phyloP scores from a whole-genome alignment of 495 filamentous ascomycete genomes.

The Collariella sp. region DNA sequence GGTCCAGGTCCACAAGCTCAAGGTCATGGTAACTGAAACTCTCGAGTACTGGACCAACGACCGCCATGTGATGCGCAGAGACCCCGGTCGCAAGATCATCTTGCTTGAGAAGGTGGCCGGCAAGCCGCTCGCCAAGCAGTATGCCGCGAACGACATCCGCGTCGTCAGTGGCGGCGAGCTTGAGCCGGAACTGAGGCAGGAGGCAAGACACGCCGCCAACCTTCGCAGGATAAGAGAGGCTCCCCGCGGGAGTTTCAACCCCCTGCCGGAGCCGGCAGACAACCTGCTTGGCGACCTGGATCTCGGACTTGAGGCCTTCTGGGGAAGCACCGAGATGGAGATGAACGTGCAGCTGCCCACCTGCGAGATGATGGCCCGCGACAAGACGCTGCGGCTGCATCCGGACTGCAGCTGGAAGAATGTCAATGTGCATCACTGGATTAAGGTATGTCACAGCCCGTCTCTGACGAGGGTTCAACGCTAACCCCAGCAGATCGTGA shows the following conservation, averaged over 20 bases:
- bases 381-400: slow-evolving; percentile 64
- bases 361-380: slow-evolving; percentile 79
- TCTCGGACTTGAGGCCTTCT: slow-evolving; percentile 48
- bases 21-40: slow-evolving; percentile 89
- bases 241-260: slow-evolving; percentile 25
- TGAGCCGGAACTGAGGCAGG: slow-evolving; percentile 33
- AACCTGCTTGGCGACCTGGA: slow-evolving; percentile 80
- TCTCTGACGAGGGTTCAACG: background rate
- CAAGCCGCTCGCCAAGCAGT: slow-evolving; percentile 65
- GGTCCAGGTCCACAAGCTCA: slow-evolving; percentile 92
- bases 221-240: slow-evolving; percentile 35
- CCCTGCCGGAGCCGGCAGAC: slow-evolving; percentile 41
- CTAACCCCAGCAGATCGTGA: slow-evolving; percentile 62
- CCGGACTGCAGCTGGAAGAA: slow-evolving; percentile 95
- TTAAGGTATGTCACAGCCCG: slow-evolving; percentile 62
- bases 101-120: slow-evolving; percentile 89
- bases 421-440: slow-evolving; percentile 97
- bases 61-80: slow-evolving; percentile 79
- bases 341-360: slow-evolving; percentile 93
- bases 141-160: slow-evolving; percentile 68
- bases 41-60: slow-evolving; percentile 88
- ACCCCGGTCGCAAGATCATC: slow-evolving; percentile 73
- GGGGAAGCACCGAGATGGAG: slow-evolving; percentile 93
- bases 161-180: slow-evolving; percentile 74
- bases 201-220: slow-evolving; percentile 34